These are phyloP conservation scores for Saccharomyces hybrid DNA, from an alignment of 1,139 yeast species.

Conservation along the genomic window DNA sequence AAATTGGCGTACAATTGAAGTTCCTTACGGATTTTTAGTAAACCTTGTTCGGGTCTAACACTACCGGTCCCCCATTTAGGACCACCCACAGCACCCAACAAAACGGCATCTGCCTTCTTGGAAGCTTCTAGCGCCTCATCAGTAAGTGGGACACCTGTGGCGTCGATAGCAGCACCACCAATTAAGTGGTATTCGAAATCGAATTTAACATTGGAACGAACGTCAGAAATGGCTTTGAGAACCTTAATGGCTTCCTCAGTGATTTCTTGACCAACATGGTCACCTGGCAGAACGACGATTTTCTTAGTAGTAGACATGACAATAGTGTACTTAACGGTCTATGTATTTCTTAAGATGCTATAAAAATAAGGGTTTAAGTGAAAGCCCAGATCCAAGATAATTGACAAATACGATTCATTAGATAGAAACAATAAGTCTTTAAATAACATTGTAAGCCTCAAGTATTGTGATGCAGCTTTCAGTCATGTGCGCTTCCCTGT, in stretches of 20 bases:
- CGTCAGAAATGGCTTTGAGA: conserved; percentile 63
- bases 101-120: conserved; percentile 82
- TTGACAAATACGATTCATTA: not conserved
- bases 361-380: too few relatives aligned
- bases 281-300: conserved; percentile 88
- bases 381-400: not conserved
- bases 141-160: conserved; percentile 89
- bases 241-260: conserved; percentile 88
- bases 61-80: conserved; percentile 92
- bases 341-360: not conserved
- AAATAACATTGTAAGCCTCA: not conserved
- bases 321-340: not conserved
- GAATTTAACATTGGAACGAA: conserved; percentile 58
- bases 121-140: conserved; percentile 81
- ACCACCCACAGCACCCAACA: conserved; percentile 97
- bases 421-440: not conserved
- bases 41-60: conserved; percentile 96
- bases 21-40: conserved; percentile 87
- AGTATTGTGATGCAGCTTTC: not conserved
- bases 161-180: conserved; percentile 98
- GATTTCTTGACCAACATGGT: conserved; percentile 91
- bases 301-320: conserved; percentile 40
- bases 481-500: not conserved
- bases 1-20: conserved; percentile 88
- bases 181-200: conserved; percentile 76